These are phyloP conservation scores for Phytophthora meadii DNA, from an alignment of 352 stramenopile genomes.

Conservation along the genomic window DNA sequence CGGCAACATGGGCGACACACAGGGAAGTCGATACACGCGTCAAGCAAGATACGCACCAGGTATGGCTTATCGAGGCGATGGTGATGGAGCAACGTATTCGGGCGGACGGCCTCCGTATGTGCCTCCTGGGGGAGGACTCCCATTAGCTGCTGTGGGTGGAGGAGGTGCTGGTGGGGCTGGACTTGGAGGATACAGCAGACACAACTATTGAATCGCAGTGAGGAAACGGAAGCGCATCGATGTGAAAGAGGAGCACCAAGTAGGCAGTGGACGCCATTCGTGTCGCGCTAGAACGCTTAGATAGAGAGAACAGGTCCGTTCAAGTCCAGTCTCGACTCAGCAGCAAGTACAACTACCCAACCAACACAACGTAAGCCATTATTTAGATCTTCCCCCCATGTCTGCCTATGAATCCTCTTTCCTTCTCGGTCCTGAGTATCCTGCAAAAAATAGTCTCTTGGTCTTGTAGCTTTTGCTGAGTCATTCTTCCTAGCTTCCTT, in stretches of 20 bases:
- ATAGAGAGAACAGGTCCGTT: conserved; percentile 28
- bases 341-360: conserved; percentile 9
- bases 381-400: conserved; percentile 54
- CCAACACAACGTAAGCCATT: conserved; percentile 45
- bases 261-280: conserved; percentile 5
- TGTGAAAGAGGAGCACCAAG: conserved; percentile 20
- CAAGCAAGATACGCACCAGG: conserved; percentile 82
- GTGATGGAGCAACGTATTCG: conserved; percentile 67
- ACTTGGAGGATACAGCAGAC: conserved; percentile 71
- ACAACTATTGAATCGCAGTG: conserved; percentile 67
- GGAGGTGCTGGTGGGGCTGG: conserved; percentile 44
- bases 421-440: conserved; percentile 3
- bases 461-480: background rate
- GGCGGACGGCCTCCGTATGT: conserved; percentile 60
- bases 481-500: background rate
- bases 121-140: conserved; percentile 33
- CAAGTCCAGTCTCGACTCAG: conserved; percentile 2
- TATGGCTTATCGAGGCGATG: conserved; percentile 59
- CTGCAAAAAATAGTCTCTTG: background rate
- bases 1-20: conserved; percentile 48
- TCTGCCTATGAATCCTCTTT: conserved; percentile 3
- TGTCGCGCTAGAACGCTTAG: conserved; percentile 26
- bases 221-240: conserved; percentile 33
- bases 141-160: conserved; percentile 52
- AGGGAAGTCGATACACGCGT: conserved; percentile 78